Evolutionary conservation across 768 basidiomycete genomes (phyloP).

Genomic region (Mycena crocata): DNA sequence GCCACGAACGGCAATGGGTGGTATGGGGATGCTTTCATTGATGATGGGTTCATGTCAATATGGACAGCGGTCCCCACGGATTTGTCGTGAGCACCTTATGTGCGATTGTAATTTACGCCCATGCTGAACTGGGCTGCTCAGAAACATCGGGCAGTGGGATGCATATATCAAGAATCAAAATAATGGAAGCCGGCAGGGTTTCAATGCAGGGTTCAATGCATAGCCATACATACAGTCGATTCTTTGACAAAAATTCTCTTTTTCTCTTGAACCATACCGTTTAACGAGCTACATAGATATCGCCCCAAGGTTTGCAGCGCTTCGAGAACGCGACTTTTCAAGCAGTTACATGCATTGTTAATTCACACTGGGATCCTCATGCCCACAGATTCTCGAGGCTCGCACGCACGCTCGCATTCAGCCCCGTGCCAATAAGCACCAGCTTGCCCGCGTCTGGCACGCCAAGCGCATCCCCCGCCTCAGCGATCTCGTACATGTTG

Average conservation of each 20-base stretch:
- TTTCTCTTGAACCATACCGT: too few relatives aligned
- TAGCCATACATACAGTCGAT: too few relatives aligned
- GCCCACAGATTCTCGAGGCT: conserved; percentile 57
- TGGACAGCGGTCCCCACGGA: conserved; percentile 19
- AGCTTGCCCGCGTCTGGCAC: conserved; percentile 79
- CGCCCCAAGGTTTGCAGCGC: too few relatives aligned
- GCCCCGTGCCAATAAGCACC: conserved; percentile 88
- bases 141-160: conserved; percentile 15
- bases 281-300: too few relatives aligned
- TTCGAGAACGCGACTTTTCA: too few relatives aligned
- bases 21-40: neutral
- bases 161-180: conserved; percentile 1
- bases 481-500: conserved; percentile 84
- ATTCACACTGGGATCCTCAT: neutral
- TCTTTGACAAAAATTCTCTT: too few relatives aligned
- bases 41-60: conserved; percentile 30
- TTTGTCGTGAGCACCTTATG: conserved; percentile 4
- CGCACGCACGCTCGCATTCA: conserved; percentile 64
- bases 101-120: neutral
- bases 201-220: too few relatives aligned
- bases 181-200: too few relatives aligned
- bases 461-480: conserved; percentile 57
- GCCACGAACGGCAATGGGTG: neutral
- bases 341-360: neutral
- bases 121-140: neutral